Conservation (phyloP, 2,329 filamentous ascomycete genomes). For the Talaromyces marneffei region DNA sequence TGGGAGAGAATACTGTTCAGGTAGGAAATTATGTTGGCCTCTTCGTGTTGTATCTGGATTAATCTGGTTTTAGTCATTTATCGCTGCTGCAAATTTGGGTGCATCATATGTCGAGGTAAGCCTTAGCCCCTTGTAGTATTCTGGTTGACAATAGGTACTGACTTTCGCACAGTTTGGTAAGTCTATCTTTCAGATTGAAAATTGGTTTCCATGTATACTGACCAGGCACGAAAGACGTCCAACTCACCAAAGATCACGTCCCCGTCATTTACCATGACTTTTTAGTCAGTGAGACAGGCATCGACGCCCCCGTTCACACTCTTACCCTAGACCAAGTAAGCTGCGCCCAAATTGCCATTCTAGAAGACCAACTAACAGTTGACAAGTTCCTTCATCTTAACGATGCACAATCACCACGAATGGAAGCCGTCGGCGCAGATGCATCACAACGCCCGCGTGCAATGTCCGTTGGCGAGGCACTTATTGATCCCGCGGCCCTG, state of each 20-base stretch:
- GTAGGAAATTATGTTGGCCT: not conserved
- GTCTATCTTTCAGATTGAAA: not conserved
- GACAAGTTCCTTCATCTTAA: constrained; percentile 74
- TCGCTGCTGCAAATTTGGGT: constrained; percentile 88
- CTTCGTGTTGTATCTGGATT: not conserved
- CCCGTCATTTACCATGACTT: constrained; percentile 99
- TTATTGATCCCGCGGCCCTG: constrained; percentile 37
- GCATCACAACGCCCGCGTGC: constrained; percentile 44
- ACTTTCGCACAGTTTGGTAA: constrained; percentile 21
- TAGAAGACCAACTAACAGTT: constrained; percentile 2
- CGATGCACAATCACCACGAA: constrained; percentile 39
- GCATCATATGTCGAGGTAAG: constrained; percentile 62
- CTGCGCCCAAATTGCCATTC: not conserved
- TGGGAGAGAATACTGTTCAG: constrained; percentile 91
- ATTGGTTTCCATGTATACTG: not conserved
- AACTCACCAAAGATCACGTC: constrained; percentile 96
- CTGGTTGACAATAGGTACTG: not conserved
- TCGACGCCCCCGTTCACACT: constrained; percentile 93
- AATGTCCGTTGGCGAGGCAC: constrained; percentile 54
- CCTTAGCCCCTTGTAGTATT: not conserved
- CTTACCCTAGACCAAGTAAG: constrained; percentile 75
- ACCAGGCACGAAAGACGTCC: constrained; percentile 63
- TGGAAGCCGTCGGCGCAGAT: constrained; percentile 11
- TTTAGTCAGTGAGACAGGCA: constrained; percentile 92
- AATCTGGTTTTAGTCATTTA: constrained; percentile 61